Base-by-base conservation (phyloP, 306 rosid species). In the Vigna unguiculata region DNA sequence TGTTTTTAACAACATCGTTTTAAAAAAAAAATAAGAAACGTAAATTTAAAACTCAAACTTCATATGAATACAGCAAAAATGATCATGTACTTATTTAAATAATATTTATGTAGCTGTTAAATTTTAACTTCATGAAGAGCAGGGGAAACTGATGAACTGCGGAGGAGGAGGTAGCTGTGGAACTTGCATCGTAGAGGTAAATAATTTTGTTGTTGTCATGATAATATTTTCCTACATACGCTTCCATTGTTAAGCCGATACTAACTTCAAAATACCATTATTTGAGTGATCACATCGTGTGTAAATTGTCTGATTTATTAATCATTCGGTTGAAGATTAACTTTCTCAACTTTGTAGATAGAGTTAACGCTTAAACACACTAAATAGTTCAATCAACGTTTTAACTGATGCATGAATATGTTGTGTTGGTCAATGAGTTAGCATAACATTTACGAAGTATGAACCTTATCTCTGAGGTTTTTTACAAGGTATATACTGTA, bases 81-180 rank as follows among this genome's bases (percentile, higher is more conserved):
- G 4, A 40, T 40, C 0, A 40, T 4, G 62, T 22, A 58, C 40
- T 15, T 15, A 59, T 59, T 59, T 15, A 28, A 28, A 59, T 28
- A 4, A 59, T 6, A 58, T 58, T 57, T 13, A 25, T 25, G 38
- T 58, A 25, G 48, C 19, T 62, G 13, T 9, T 34, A 10, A 41
- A 43, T 32, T 63, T 40, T 17, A 34, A 78, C 24, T 46, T 40
- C 58, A 43, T 15, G 43, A 59, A 58, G 20, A 80, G 70, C 60
- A 92, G 98, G 98, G 98, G 17, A 94, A 94, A 77, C 60, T 94
- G 85, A 94, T 94, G 97, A 94, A 94, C 81, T 92, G 98, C 60
- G 97, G 95, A 41, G 96, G 96, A 53, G 91, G 92, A 48, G 97
- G 97, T 71, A 94, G 95, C 85, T 94, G 98, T 3, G 98, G 98